phyloP scores from a whole-genome alignment of 169 alveolate species.

The Perkinsus chesapeaki region DNA sequence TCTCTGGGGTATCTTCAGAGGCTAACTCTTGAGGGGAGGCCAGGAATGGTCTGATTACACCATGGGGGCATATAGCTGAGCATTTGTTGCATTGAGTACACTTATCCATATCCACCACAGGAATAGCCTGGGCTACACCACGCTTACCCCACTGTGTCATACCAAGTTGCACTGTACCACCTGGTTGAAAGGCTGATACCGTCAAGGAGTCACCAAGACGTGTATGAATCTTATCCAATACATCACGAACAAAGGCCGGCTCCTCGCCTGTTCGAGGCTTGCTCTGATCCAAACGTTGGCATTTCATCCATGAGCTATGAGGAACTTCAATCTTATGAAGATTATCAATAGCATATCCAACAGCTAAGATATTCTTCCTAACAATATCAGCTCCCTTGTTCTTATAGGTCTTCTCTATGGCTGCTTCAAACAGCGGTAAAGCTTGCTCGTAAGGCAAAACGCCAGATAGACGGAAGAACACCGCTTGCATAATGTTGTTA shows the following conservation, averaged over 20 bases:
- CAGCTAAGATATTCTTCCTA: background rate
- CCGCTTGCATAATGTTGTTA: constrained; percentile 41
- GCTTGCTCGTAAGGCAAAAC: constrained; percentile 48
- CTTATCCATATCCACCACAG: constrained; percentile 51
- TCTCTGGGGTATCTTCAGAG: constrained; percentile 24
- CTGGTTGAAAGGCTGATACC: constrained; percentile 42
- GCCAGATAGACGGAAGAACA: constrained; percentile 37
- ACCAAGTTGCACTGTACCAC: constrained; percentile 44
- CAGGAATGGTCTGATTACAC: constrained; percentile 47
- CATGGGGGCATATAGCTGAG: constrained; percentile 49
- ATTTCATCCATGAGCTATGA: background rate
- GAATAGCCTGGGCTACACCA: constrained; percentile 44
- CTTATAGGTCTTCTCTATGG: constrained; percentile 46
- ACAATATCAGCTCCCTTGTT: constrained; percentile 36
- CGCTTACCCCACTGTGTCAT: constrained; percentile 45
- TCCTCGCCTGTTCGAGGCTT: background rate
- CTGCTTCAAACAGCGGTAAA: constrained; percentile 29
- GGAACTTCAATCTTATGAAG: background rate
- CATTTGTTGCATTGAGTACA: constrained; percentile 54
- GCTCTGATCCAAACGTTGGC: background rate
- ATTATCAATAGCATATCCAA: background rate
- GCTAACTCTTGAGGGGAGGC: constrained; percentile 32
- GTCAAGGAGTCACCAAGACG: constrained; percentile 40
- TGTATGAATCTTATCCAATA: constrained; percentile 23
- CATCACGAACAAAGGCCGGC: constrained; percentile 20